Base-by-base conservation (phyloP, 257 asterid genomes). In the Plantago ovata region DNA sequence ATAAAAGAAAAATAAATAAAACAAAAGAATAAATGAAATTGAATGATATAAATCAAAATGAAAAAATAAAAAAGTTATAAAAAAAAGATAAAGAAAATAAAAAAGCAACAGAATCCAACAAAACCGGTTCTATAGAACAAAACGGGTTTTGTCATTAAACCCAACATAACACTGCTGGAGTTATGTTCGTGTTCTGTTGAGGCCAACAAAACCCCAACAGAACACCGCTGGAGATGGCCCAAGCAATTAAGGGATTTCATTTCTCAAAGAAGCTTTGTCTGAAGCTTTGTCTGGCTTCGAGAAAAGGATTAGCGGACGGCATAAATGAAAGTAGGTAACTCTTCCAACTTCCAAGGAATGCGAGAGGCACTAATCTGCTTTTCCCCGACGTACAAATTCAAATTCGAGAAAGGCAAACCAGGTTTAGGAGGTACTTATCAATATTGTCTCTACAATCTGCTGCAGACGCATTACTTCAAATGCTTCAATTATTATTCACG, bases 311-410 rank as follows among this genome's bases (percentile, higher is more conserved):
- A 93, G 61, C 66, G 89, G 36, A 79, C 94, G 60, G 96, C 86
- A 18, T 95, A 89, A 67, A 93, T 89, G 96, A 83, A 93, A 77
- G 83, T 85, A 14, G 96, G 97, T 42, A 86, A 75, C 74, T 96
- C 81, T 38, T n/a, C n/a, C n/a, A n/a, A n/a, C n/a, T 93, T 93
- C 58, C 99, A 89, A 79, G 99, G 99, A 52, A 89, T 93, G 96
- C 87, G 97, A 0, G 99, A 93, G 77, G 99, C 97, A 3, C 77
- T 84, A 53, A 69, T 93, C 61, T 71, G 84, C 72, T 93, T 93
- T 62, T 96, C 99, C 33, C 99, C 97, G 28, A 93, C 99, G 36
- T 93, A 93, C 75, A 93, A 93, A n/a, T n/a, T n/a, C n/a, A n/a
- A n/a, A 76, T 93, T 93, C 15, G 99, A 93, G 61, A 73, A 75